Evolutionary conservation across 345 rosid species (phyloP).

Genomic region (Lumnitzera littorea): DNA sequence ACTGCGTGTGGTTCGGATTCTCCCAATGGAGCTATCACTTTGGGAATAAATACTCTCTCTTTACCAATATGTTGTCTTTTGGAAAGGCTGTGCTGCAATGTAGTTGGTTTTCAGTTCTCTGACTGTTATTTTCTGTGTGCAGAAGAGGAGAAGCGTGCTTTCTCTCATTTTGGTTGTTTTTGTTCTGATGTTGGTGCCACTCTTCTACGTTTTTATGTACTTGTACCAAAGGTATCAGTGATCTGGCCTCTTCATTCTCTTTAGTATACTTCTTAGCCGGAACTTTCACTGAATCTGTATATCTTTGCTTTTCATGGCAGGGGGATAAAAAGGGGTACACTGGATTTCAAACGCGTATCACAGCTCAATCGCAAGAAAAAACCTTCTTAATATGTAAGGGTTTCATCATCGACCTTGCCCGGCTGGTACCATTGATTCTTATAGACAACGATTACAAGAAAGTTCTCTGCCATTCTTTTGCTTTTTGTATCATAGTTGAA

Average conservation of each 20-base stretch:
- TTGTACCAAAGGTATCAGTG: conserved; percentile 49
- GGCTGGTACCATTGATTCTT: too few relatives aligned
- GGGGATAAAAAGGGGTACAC: conserved; percentile 51
- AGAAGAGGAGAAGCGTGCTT: conserved; percentile 40
- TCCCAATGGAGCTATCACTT: not conserved
- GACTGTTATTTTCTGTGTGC: conserved; percentile 13
- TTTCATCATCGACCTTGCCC: too few relatives aligned
- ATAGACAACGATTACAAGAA: too few relatives aligned
- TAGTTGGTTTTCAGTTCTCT: not conserved
- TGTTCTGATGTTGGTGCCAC: conserved; percentile 48
- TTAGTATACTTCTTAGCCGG: not conserved
- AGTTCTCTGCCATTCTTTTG: too few relatives aligned
- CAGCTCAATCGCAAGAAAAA: conserved; percentile 34
- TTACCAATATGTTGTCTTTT: too few relatives aligned
- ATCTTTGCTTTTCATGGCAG: conserved; percentile 21
- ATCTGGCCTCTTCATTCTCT: not conserved
- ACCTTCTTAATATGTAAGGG: conserved; percentile 15
- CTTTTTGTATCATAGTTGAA: too few relatives aligned
- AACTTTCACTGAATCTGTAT: not conserved
- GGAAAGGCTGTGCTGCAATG: too few relatives aligned
- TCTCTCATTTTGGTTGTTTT: conserved; percentile 41
- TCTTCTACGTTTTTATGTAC: conserved; percentile 50
- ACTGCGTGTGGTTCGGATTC: not conserved
- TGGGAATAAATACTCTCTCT: too few relatives aligned
- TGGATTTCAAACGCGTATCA: conserved; percentile 52